These are phyloP conservation scores for Stagonosporopsis rhizophila DNA, from an alignment of 2,329 filamentous ascomycete species.

Conservation along the genomic window DNA sequence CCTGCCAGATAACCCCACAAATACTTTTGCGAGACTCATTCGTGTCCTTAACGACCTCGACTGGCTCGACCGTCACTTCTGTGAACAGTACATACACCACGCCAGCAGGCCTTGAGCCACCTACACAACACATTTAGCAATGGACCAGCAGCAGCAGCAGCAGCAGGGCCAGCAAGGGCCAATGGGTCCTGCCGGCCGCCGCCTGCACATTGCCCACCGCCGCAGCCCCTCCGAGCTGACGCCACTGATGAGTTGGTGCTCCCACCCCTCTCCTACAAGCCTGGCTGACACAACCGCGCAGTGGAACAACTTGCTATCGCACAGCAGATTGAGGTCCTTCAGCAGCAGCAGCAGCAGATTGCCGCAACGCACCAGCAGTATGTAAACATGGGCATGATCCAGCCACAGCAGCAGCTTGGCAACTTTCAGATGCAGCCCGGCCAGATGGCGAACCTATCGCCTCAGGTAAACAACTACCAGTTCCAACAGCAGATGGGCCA, in stretches of 20 bases:
- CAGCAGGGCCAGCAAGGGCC: constrained; percentile 60
- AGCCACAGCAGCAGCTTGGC: constrained; percentile 79
- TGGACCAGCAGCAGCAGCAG: constrained; percentile 63
- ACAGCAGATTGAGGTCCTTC: constrained; percentile 95
- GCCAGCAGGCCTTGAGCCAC: constrained; percentile 34
- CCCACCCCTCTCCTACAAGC: constrained; percentile 13
- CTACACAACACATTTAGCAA: constrained; percentile 38
- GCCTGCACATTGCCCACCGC: constrained; percentile 95
- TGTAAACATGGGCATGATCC: constrained; percentile 95
- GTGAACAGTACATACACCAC: constrained; percentile 30
- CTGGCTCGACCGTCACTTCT: constrained; percentile 33
- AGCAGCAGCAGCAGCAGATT: constrained; percentile 98
- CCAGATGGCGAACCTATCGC: constrained; percentile 78
- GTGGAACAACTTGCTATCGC: constrained; percentile 98
- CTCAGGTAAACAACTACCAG: constrained; percentile 81
- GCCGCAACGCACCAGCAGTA: constrained; percentile 97
- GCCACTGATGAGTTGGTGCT: constrained; percentile 92
- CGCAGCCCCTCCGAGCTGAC: constrained; percentile 97
- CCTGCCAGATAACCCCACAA: constrained; percentile 34
- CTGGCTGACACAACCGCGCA: constrained; percentile 51
- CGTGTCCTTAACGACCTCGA: constrained; percentile 32
- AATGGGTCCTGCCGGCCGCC: constrained; percentile 79
- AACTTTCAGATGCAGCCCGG: constrained; percentile 63
- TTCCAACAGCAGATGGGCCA: constrained; percentile 73
- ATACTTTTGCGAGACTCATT: constrained; percentile 29